phyloP scores from a whole-genome alignment of 257 asterid species.

The Nicotiana benthamiana region DNA sequence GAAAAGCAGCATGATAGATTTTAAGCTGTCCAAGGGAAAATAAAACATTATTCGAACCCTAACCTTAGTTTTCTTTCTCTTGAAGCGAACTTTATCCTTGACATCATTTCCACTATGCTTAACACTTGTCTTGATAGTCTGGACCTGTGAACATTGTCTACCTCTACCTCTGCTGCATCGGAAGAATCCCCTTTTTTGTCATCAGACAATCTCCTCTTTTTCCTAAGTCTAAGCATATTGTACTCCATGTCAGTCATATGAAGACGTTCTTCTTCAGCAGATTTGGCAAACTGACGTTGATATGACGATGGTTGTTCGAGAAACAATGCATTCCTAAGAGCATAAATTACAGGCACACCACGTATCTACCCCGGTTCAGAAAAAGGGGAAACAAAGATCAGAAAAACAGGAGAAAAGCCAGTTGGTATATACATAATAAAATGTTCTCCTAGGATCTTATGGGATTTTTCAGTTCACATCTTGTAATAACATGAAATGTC shows the following conservation, averaged over 20 bases:
- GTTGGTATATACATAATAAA: not conserved
- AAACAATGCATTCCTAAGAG: constrained; percentile 71
- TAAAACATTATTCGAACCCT: not conserved
- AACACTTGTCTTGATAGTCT: constrained; percentile 13
- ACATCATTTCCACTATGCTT: constrained; percentile 18
- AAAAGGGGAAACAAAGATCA: constrained; percentile 1
- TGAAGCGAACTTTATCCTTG: constrained; percentile 25
- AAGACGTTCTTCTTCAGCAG: constrained; percentile 65
- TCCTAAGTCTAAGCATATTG: constrained; percentile 36
- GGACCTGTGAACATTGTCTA: constrained; percentile 19
- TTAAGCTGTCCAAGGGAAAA: not conserved
- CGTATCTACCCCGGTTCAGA: constrained; percentile 49
- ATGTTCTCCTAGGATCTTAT: not conserved
- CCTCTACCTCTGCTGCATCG: constrained; percentile 31
- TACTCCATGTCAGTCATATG: constrained; percentile 60
- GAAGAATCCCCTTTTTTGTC: constrained; percentile 43
- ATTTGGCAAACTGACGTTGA: constrained; percentile 58
- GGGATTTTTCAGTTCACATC: not conserved
- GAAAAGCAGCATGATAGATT: not conserved
- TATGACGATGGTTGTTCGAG: constrained; percentile 71
- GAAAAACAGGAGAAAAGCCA: not conserved
- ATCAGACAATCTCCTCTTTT: constrained; percentile 25
- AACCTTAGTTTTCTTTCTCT: constrained; percentile 33
- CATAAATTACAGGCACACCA: constrained; percentile 75
- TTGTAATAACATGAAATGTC: not conserved